Evolutionary conservation across 1,139 yeast genomes (phyloP).

Genomic region (Kodamaea sp.): DNA sequence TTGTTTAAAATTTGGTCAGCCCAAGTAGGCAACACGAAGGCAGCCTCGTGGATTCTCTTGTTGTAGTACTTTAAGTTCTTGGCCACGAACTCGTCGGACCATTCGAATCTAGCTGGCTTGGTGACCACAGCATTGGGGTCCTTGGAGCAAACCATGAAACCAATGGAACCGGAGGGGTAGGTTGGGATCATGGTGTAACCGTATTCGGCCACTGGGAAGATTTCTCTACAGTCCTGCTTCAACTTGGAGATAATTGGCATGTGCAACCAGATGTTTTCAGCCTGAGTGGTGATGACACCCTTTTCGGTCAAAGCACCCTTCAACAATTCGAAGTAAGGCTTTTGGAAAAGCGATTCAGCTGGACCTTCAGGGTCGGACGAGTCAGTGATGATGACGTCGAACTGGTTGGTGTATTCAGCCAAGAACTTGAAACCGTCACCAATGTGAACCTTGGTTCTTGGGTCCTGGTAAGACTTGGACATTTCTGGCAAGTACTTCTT

Average conservation of each 20-base stretch:
- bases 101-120: conserved; percentile 63
- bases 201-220: conserved; percentile 87
- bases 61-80: conserved; percentile 77
- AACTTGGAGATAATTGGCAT: conserved; percentile 75
- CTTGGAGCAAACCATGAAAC: conserved; percentile 90
- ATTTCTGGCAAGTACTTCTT: conserved; percentile 83
- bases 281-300: conserved; percentile 91
- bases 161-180: conserved; percentile 91
- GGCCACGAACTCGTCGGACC: conserved; percentile 63
- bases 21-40: conserved; percentile 87
- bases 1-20: conserved; percentile 50
- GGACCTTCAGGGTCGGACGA: conserved; percentile 98
- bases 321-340: conserved; percentile 80
- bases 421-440: conserved; percentile 93
- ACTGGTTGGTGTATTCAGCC: conserved; percentile 66
- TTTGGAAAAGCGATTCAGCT: conserved; percentile 85
- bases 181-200: conserved; percentile 91
- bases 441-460: conserved; percentile 78
- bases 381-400: conserved; percentile 90
- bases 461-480: conserved; percentile 77
- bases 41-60: conserved; percentile 75
- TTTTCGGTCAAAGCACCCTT: conserved; percentile 77
- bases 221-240: conserved; percentile 70
- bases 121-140: conserved; percentile 62
- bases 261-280: conserved; percentile 89